Base-by-base conservation (phyloP, 2,329 filamentous ascomycete species). In the Samsoniella hepiali region DNA sequence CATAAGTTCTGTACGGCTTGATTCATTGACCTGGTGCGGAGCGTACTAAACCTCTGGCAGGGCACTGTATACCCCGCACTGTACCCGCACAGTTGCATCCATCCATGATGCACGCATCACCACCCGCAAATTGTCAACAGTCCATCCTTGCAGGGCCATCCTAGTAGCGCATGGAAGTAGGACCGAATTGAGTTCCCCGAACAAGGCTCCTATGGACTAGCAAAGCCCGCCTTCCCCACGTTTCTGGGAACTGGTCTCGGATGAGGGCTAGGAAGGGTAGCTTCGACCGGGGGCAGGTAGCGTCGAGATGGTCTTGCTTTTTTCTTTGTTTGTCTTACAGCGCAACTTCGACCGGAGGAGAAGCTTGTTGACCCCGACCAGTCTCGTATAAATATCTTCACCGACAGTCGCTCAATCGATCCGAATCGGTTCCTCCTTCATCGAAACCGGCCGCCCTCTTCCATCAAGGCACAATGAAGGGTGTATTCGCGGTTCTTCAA, bases 391-490 rank as follows among this genome's bases (percentile, higher is more conserved):
- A 38, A 34, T 58, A 34, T 13, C 40, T 8, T 31, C 36, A 7
- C 40, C 29, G 29, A 22, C 11, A 13, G 10, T 40, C 53, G 8
- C 27, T 10, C 13, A 27, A 32, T 5, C n/a, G n/a, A 40, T 38
- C 15, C 38, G 7, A 22, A 8, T 22, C 10, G 27, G 6, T 7
- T 17, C 27, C 29, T 27, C 32, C 9, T 34, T 32, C 40, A 57
- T 8, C 15, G 27, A n/a, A 32, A 45, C 9, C 40, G 9, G 38
- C 27, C 22, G 13, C 13, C 40, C 22, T 57, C 29, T 11, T 49
- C 45, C 17, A 7, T n/a, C 55, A n/a, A 53, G 5, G 10, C 57
- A 44, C 31, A n/a, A 63, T 63, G 61, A 63, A 53, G 54, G 17
- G 54, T 10, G 13, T 51, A 27, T 34, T 58, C 31, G 27, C 45